Conservation (phyloP, 305 asterid genomes). For the Solanum hybrid region DNA sequence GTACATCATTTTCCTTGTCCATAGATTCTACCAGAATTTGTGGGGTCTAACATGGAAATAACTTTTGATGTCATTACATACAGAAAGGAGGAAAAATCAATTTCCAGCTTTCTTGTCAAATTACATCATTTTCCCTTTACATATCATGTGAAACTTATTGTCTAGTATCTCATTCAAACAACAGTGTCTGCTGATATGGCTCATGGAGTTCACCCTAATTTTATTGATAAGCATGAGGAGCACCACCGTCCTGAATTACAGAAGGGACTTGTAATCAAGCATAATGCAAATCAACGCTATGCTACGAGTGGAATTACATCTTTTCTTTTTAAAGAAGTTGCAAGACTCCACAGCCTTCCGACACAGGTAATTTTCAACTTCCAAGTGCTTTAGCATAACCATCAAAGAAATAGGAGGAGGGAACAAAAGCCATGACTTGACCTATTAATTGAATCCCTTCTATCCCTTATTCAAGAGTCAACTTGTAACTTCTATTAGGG, state of each 20-base stretch:
- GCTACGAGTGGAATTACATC: conserved; percentile 96
- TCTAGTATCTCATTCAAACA: not conserved
- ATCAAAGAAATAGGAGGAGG: not conserved
- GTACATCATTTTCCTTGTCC: not conserved
- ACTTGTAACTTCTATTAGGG: not conserved
- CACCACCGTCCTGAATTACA: conserved; percentile 86
- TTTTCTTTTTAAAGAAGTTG: conserved; percentile 90
- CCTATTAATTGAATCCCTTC: not conserved
- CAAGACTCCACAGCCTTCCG: conserved; percentile 68
- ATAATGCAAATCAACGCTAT: conserved; percentile 90
- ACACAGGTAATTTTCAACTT: conserved; percentile 51
- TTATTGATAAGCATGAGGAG: conserved; percentile 80
- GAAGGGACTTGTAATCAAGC: conserved; percentile 94
- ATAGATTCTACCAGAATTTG: not conserved
- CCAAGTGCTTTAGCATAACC: not conserved
- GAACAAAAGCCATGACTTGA: not conserved
- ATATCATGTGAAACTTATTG: not conserved
- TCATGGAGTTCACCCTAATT: conserved; percentile 96
- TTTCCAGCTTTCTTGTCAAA: not conserved
- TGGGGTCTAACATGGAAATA: not conserved
- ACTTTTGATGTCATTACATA: not conserved
- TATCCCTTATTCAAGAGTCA: not conserved
- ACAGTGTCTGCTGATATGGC: conserved; percentile 99
- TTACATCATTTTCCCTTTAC: not conserved
- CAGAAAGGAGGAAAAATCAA: not conserved